phyloP scores from a whole-genome alignment of 495 filamentous ascomycete genomes.

The Neurospora sp. region DNA sequence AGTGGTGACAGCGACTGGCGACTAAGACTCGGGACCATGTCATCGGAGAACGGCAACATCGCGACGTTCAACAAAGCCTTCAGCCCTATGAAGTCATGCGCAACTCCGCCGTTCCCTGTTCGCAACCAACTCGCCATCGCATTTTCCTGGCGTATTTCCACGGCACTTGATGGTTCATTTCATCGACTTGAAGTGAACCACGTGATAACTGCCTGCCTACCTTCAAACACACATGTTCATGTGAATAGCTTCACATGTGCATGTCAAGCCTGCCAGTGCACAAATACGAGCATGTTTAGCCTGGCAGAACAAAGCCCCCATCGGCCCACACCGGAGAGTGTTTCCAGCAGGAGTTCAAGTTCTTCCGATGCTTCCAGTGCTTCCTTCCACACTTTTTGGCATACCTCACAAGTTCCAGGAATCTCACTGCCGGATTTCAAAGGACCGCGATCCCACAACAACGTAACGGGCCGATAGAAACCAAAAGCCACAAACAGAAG shows the following conservation, averaged over 20 bases:
- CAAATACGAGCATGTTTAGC: background rate
- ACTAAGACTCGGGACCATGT: too few relatives aligned
- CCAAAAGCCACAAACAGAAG: background rate
- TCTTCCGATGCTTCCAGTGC: background rate
- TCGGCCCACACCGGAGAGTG: background rate
- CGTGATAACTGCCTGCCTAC: background rate
- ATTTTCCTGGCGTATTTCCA: background rate
- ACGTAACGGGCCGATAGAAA: background rate
- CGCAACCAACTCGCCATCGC: background rate
- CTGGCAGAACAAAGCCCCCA: background rate
- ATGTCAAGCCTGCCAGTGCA: background rate
- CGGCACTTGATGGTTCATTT: too few relatives aligned
- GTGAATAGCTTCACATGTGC: background rate
- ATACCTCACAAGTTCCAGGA: background rate
- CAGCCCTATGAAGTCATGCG: background rate
- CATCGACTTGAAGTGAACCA: too few relatives aligned
- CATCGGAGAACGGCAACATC: too few relatives aligned
- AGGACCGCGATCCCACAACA: background rate
- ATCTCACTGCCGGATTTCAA: background rate
- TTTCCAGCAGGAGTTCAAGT: background rate
- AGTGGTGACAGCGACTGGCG: too few relatives aligned
- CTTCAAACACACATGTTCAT: background rate
- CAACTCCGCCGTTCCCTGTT: background rate
- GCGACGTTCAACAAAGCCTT: background rate
- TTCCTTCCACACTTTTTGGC: background rate